A percentile compares a stretch with the other conserved stretches of the same genome.
Evolutionary conservation across 352 stramenopile genomes (phyloP).

Genomic region (Phytopythium oedochilum): DNA sequence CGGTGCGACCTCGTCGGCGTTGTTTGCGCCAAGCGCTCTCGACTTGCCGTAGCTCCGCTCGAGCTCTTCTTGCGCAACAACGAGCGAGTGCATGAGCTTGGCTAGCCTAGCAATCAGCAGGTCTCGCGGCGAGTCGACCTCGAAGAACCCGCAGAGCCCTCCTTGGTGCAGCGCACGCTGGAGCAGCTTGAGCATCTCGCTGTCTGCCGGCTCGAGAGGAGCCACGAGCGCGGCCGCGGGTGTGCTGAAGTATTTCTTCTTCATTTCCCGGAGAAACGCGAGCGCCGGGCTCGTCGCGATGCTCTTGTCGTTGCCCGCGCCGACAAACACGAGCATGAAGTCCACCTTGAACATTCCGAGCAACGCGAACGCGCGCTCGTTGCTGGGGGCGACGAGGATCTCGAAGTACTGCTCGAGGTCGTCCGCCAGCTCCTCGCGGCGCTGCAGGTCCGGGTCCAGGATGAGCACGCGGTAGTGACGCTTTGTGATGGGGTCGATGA

Average conservation of each 20-base stretch:
- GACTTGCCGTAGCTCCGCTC: conserved; percentile 28
- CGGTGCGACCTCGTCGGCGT: conserved; percentile 21
- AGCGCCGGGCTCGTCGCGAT: conserved; percentile 41
- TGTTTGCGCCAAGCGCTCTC: conserved; percentile 3
- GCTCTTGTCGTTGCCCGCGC: conserved; percentile 55
- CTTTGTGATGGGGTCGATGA: conserved; percentile 48
- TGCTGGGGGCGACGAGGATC: conserved; percentile 56
- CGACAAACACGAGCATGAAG: conserved; percentile 46
- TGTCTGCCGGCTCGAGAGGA: conserved; percentile 8
- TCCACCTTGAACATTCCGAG: conserved; percentile 63
- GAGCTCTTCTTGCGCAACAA: conserved; percentile 49
- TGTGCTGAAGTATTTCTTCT: conserved; percentile 44
- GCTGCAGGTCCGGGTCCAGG: conserved; percentile 56
- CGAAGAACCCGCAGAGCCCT: conserved; percentile 57
- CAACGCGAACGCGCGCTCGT: conserved; percentile 54
- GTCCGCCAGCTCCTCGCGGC: conserved; percentile 58
- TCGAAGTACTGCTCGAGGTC: conserved; percentile 61
- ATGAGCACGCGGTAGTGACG: conserved; percentile 65
- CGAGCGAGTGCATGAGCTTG: conserved; percentile 52
- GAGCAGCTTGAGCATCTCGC: conserved; percentile 44
- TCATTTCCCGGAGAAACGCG: conserved; percentile 52
- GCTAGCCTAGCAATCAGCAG: conserved; percentile 34
- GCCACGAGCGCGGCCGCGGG: conserved; percentile 46
- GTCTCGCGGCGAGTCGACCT: conserved; percentile 30
- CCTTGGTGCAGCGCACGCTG: conserved; percentile 43